Conservation (phyloP, 495 filamentous ascomycete species). For the Aspergillus asperescens region DNA sequence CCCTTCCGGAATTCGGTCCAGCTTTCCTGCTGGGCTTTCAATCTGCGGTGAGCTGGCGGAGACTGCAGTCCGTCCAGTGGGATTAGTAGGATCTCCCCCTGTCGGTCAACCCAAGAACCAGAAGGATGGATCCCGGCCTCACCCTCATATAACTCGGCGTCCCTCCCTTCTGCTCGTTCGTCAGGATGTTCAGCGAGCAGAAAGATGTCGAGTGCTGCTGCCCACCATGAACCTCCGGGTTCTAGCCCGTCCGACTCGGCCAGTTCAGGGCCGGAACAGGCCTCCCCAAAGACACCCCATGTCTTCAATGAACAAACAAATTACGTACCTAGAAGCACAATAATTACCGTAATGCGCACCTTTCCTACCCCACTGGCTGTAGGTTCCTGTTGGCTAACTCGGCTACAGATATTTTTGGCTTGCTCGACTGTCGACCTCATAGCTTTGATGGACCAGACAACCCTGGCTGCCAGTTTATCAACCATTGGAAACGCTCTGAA, state of each 20-base stretch:
- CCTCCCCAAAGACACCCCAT: slow-evolving; percentile 16
- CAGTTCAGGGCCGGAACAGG: background rate
- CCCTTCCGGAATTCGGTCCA: too few relatives aligned
- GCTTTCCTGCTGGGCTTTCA: too few relatives aligned
- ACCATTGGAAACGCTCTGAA: slow-evolving; percentile 46
- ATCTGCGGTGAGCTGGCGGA: too few relatives aligned
- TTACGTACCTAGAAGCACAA: slow-evolving; percentile 46
- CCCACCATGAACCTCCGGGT: slow-evolving; percentile 3
- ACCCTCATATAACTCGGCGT: too few relatives aligned
- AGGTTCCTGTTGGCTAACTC: background rate
- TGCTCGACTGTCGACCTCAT: slow-evolving; percentile 52
- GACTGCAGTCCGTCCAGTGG: too few relatives aligned
- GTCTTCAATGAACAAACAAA: slow-evolving; percentile 53
- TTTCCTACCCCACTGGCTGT: background rate
- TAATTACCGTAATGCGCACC: slow-evolving; percentile 40
- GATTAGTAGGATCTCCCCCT: too few relatives aligned
- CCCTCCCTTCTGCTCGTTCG: too few relatives aligned
- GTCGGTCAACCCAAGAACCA: too few relatives aligned
- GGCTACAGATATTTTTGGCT: slow-evolving; percentile 47
- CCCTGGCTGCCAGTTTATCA: slow-evolving; percentile 46
- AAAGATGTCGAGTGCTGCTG: background rate
- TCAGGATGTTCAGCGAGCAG: too few relatives aligned
- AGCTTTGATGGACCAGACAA: slow-evolving; percentile 53
- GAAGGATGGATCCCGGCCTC: too few relatives aligned
- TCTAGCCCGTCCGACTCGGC: background rate